A percentile compares a stretch with the other conserved stretches of the same genome.
Evolutionary conservation across 768 basidiomycete species (phyloP).

Genomic region (Suillus weaverae): DNA sequence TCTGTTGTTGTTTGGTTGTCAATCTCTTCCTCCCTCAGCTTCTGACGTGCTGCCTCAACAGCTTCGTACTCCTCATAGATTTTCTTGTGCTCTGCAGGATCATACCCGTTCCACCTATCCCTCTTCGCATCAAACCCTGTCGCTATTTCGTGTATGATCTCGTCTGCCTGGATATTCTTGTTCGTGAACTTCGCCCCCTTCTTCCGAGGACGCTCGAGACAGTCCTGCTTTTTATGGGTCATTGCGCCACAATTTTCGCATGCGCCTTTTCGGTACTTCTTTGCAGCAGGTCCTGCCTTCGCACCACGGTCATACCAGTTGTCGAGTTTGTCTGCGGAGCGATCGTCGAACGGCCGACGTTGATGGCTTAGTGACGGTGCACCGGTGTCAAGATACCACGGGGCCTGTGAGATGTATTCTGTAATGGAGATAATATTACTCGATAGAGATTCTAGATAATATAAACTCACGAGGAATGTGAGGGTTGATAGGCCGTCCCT

Average conservation of each 20-base stretch:
- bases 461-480: conserved; percentile 91
- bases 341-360: conserved; percentile 67
- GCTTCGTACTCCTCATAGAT: conserved; percentile 95
- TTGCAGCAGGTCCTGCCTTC: conserved; percentile 86
- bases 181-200: conserved; percentile 93
- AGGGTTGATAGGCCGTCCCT: conserved; percentile 95
- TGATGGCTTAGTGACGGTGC: conserved; percentile 94
- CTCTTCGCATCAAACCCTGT: conserved; percentile 90
- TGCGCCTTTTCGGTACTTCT: conserved; percentile 96
- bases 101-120: conserved; percentile 98
- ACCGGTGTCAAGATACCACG: conserved; percentile 97
- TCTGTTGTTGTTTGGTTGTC: conserved; percentile 96
- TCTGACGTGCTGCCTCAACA: conserved; percentile 86
- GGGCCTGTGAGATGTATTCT: conserved; percentile 99
- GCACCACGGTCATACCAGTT: conserved; percentile 90
- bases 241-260: conserved; percentile 99
- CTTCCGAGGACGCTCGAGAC: conserved; percentile 94
- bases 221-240: conserved; percentile 89
- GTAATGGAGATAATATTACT: conserved; percentile 11
- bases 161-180: conserved; percentile 88
- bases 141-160: conserved; percentile 79
- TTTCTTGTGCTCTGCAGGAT: conserved; percentile 79
- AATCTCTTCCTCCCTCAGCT: conserved; percentile 93
- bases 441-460: not conserved
- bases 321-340: conserved; percentile 66